Evolutionary conservation across 139 green algal species (phyloP).

Genomic region (Chlamydomonas sphaeroides): DNA sequence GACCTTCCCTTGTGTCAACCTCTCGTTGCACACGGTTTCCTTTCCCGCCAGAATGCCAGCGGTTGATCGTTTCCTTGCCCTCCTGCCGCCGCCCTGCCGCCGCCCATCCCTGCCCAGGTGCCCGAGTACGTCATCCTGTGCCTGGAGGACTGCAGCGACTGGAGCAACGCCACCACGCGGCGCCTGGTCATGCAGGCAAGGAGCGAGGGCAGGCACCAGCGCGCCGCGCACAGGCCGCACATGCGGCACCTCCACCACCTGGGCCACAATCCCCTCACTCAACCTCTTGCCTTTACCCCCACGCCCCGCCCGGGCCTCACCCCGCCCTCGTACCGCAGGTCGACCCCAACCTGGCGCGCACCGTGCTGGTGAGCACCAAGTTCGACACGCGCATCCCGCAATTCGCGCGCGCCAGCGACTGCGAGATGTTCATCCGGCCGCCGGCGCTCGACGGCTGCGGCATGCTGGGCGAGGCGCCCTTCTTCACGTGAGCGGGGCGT

Average conservation of each 20-base stretch:
- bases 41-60: too few species aligned
- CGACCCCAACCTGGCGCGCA: slow-evolving; percentile 89
- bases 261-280: too few species aligned
- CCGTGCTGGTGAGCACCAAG: slow-evolving; percentile 96
- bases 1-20: too few species aligned
- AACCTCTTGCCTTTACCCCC: too few species aligned
- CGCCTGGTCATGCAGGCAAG: slow-evolving; percentile 89
- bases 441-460: slow-evolving; percentile 68
- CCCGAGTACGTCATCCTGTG: slow-evolving; percentile 97
- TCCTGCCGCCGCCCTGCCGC: too few species aligned
- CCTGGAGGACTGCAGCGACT: slow-evolving; percentile 95
- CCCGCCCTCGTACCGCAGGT: slow-evolving; percentile 55
- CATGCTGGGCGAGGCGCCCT: slow-evolving; percentile 91
- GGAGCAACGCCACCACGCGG: slow-evolving; percentile 94
- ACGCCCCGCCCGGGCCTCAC: too few species aligned
- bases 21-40: too few species aligned
- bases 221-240: too few species aligned
- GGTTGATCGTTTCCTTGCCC: too few species aligned
- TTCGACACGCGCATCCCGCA: slow-evolving; percentile 95
- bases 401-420: slow-evolving; percentile 86
- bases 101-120: background rate
- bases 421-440: slow-evolving; percentile 91
- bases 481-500: slow-evolving; percentile 94
- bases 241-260: too few species aligned
- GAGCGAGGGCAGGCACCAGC: too few species aligned